Evolutionary conservation across 495 filamentous ascomycete genomes (phyloP).

Genomic region (Penicillium ochrochloron): DNA sequence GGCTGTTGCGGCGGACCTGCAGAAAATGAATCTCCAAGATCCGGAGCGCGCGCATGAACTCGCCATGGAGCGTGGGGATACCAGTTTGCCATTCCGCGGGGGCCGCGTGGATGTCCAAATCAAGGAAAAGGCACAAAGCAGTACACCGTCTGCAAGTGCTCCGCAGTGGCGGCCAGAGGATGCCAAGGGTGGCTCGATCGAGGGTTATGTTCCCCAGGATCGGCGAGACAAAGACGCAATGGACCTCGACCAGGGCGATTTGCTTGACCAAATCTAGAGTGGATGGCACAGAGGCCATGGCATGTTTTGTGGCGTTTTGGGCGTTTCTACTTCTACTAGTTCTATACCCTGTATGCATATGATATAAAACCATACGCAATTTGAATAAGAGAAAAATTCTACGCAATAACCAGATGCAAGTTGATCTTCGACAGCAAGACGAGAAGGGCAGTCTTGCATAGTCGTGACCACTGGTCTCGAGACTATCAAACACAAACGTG

Average conservation of each 20-base stretch:
- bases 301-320: constrained; percentile 17
- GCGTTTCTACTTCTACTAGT: constrained; percentile 19
- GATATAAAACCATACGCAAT: constrained; percentile 24
- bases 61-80: constrained; percentile 55
- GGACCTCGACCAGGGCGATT: constrained; percentile 34
- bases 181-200: constrained; percentile 47
- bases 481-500: constrained; percentile 10
- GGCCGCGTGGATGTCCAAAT: constrained; percentile 46
- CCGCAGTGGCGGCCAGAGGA: constrained; percentile 44
- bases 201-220: constrained; percentile 48
- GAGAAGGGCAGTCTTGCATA: constrained; percentile 9
- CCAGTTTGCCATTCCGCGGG: constrained; percentile 28
- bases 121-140: constrained; percentile 41
- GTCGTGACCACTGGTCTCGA: constrained; percentile 20
- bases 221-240: constrained; percentile 17
- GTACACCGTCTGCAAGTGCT: constrained; percentile 23
- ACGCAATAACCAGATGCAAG: constrained; percentile 23
- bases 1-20: constrained; percentile 38
- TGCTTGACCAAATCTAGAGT: constrained; percentile 44
- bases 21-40: constrained; percentile 39
- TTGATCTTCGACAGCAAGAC: constrained; percentile 15
- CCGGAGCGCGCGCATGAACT: constrained; percentile 40
- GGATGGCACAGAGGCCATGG: constrained; percentile 14
- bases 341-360: constrained; percentile 30
- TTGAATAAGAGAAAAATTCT: constrained; percentile 19